Evolutionary conservation across 805 yeast species (phyloP).

Genomic region (Metschnikowia cubensis): DNA sequence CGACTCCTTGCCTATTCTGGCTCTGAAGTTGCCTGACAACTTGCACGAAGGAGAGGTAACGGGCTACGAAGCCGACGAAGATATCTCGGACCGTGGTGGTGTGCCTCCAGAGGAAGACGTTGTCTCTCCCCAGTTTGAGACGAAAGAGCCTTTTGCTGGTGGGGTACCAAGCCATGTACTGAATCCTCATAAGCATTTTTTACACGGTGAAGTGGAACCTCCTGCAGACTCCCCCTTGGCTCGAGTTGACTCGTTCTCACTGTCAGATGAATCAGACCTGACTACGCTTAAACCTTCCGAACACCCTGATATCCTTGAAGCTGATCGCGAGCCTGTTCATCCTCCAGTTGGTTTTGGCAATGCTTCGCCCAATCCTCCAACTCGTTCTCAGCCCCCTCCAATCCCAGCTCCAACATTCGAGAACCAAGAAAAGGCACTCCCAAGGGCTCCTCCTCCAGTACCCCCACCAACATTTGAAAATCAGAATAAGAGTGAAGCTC

Average conservation of each 20-base stretch:
- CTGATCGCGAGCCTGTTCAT: not conserved
- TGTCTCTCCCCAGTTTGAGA: not conserved
- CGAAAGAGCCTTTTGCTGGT: not conserved
- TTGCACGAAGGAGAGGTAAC: constrained; percentile 33
- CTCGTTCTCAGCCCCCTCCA: constrained; percentile 1
- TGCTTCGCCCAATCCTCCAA: not conserved
- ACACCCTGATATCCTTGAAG: constrained; percentile 1
- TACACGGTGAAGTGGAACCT: constrained; percentile 7
- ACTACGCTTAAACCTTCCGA: not conserved
- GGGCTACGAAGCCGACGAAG: constrained; percentile 72
- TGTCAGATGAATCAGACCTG: constrained; percentile 2
- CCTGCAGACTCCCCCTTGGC: constrained; percentile 10
- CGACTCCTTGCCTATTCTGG: not conserved
- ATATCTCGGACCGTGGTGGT: constrained; percentile 29
- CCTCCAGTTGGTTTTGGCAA: constrained; percentile 13
- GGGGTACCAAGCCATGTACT: not conserved
- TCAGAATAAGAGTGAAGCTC: constrained; percentile 5
- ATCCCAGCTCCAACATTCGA: constrained; percentile 15
- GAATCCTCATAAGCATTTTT: not conserved
- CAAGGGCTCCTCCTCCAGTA: constrained; percentile 14
- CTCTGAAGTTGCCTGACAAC: not conserved
- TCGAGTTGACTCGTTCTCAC: constrained; percentile 2
- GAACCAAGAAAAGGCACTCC: constrained; percentile 10
- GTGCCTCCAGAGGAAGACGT: constrained; percentile 2
- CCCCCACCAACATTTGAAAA: constrained; percentile 15